Base-by-base conservation (phyloP, 2,329 filamentous ascomycete genomes). In the Pyrenophora seminiperda region DNA sequence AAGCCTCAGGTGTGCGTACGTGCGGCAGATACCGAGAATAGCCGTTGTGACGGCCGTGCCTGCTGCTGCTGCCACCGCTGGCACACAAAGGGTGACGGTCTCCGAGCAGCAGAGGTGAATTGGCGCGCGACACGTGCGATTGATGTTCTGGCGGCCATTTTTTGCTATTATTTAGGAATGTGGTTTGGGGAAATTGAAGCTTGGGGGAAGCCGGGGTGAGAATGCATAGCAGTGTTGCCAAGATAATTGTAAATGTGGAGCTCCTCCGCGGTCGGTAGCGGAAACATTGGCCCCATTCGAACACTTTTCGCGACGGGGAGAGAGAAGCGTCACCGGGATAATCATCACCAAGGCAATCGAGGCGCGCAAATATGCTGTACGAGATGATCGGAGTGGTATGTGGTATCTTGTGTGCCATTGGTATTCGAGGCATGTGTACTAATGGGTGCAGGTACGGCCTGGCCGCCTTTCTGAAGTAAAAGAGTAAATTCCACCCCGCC, bases 331-430 rank as follows among this genome's bases (percentile, higher is more conserved):
- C 24, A 17, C 22, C 39, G 36, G 9, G 13, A 22, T 19, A 32
- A 41, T 15, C 39, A 27, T 36, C 32, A 49, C 32, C 41, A 39
- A 49, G 24, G 41, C 40, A 42, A 50, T 15, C 27, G 30, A 34
- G 52, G 37, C 60, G 20, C 41, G 17, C 33, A 29, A 68, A 49
- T 61, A 97, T 99, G 94, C 80, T 99, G 78, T 99, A 99, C 81
- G 94, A 99, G 80, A 81, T 97, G 70, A 94, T 99, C 76, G 94
- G 90, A 75, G 88, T 97, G 77, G 94, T 97, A 79, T 68, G 88
- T 79, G 11, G 14, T n/a, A 17, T 24, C 22, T 14, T 37, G 31
- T 14, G n/a, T 27, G 14, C 0, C 17, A 41, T n/a, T 7, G 22
- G 18, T 29, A 31, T 14, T 24, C 6, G 22, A 24, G 22, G 22